Conservation (phyloP, 2,329 filamentous ascomycete species). For the Endoconidiophora laricicola region DNA sequence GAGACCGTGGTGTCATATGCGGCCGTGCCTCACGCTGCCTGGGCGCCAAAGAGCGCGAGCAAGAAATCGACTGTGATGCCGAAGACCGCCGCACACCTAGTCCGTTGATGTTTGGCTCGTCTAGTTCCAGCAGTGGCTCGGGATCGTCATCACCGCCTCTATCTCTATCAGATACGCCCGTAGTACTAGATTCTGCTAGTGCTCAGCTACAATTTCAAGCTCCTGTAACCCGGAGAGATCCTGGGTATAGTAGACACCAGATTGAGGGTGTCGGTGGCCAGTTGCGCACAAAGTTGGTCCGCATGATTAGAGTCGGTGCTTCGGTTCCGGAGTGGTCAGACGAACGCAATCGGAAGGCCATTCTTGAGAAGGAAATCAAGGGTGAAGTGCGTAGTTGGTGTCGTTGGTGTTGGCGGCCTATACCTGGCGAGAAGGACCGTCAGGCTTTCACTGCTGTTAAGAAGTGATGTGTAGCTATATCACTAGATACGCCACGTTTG, state of each 20-base stretch:
- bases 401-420: conserved; percentile 71
- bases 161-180: conserved; percentile 1
- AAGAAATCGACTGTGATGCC: conserved; percentile 75
- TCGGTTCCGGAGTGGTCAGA: conserved; percentile 77
- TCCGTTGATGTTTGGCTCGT: conserved; percentile 10
- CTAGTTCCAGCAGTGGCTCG: conserved; percentile 14
- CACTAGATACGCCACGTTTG: too few species aligned
- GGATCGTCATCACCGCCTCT: conserved; percentile 14
- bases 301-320: conserved; percentile 63
- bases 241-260: conserved; percentile 73
- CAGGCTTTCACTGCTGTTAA: conserved; percentile 11
- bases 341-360: conserved; percentile 48
- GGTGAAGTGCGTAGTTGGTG: conserved; percentile 69
- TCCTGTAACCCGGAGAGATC: conserved; percentile 34
- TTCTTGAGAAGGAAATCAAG: conserved; percentile 52
- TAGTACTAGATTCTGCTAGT: conserved; percentile 11
- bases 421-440: conserved; percentile 39
- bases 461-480: too few species aligned
- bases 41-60: conserved; percentile 59
- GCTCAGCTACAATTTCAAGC: conserved; percentile 1
- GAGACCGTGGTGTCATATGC: conserved; percentile 75
- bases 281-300: conserved; percentile 76
- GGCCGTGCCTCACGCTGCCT: conserved; percentile 63
- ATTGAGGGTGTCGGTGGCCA: conserved; percentile 81
- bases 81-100: conserved; percentile 40